A percentile compares a stretch with the other conserved stretches of the same genome.
Evolutionary conservation across 148 eudicot genomes (phyloP).

Genomic region (Heliosperma pusillum): DNA sequence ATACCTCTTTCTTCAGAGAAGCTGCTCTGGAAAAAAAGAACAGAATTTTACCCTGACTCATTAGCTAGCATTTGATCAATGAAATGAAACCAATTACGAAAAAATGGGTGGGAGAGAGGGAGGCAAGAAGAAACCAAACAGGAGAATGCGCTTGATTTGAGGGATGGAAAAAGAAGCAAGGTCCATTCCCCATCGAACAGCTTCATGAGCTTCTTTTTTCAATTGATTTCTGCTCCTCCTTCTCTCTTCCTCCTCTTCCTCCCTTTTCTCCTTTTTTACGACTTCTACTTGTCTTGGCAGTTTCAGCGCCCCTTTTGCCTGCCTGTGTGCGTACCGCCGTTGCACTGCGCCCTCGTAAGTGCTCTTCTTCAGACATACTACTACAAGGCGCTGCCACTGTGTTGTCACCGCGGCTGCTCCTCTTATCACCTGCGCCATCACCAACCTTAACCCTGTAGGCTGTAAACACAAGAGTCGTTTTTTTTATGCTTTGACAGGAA

Average conservation of each 20-base stretch:
- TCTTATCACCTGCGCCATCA: too few relatives aligned
- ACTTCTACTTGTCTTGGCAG: slow-evolving; percentile 16
- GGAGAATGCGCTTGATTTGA: slow-evolving; percentile 78
- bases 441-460: too few relatives aligned
- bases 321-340: neutral
- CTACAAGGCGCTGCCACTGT: slow-evolving; percentile 33
- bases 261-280: slow-evolving; percentile 18
- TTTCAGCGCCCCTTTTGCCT: slow-evolving; percentile 31
- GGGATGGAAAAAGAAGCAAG: slow-evolving; percentile 57
- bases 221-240: slow-evolving; percentile 60
- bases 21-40: slow-evolving; percentile 69
- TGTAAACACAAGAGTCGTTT: too few relatives aligned
- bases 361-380: too few relatives aligned
- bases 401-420: slow-evolving; percentile 11
- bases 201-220: slow-evolving; percentile 71
- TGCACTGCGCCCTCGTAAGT: neutral
- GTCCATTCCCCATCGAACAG: slow-evolving; percentile 72
- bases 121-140: slow-evolving; percentile 26
- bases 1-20: slow-evolving; percentile 58
- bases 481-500: too few relatives aligned
- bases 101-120: too few relatives aligned
- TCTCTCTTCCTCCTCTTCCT: slow-evolving; percentile 28
- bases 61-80: too few relatives aligned
- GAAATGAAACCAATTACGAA: too few relatives aligned
- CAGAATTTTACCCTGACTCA: too few relatives aligned